Evolutionary conservation across 495 filamentous ascomycete genomes (phyloP).

Genomic region (Podospora fimiseda): DNA sequence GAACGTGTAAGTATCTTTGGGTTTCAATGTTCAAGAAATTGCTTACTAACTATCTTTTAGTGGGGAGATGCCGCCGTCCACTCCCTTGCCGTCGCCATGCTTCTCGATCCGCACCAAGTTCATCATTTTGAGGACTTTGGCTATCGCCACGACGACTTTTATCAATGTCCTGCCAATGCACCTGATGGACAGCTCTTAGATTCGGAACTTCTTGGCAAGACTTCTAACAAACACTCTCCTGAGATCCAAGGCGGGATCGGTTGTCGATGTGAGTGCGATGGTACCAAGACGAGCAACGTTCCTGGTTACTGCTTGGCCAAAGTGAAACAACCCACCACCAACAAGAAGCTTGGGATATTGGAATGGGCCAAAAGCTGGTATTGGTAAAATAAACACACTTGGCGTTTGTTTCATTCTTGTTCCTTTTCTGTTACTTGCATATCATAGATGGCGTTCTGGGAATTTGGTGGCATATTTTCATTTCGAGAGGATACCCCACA

Average conservation of each 20-base stretch:
- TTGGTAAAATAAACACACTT: too few species aligned
- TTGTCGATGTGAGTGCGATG: constrained; percentile 41
- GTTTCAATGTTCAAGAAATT: background rate
- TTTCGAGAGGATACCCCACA: too few species aligned
- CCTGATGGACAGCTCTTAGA: constrained; percentile 33
- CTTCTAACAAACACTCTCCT: constrained; percentile 16
- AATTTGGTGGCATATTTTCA: too few species aligned
- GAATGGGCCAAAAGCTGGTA: constrained; percentile 17
- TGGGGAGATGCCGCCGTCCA: constrained; percentile 55
- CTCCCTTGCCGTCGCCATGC: constrained; percentile 44
- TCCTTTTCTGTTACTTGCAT: too few species aligned
- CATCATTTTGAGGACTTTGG: constrained; percentile 51
- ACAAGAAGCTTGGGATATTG: constrained; percentile 19
- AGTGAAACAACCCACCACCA: constrained; percentile 32
- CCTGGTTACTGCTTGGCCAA: constrained; percentile 29
- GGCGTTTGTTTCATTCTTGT: too few species aligned
- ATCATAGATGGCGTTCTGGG: too few species aligned
- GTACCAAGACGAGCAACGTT: constrained; percentile 27
- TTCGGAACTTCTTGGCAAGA: constrained; percentile 24
- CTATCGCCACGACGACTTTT: constrained; percentile 46
- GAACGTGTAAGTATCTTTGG: constrained; percentile 34
- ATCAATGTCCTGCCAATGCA: constrained; percentile 42
- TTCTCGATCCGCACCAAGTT: constrained; percentile 41
- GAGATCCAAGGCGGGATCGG: constrained; percentile 36
- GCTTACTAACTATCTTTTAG: constrained; percentile 9